Evolutionary conservation across 208 protist genomes (phyloP), one percentile per base, ranked within the genome.

Genomic region (Trypanosoma brucei): DNA sequence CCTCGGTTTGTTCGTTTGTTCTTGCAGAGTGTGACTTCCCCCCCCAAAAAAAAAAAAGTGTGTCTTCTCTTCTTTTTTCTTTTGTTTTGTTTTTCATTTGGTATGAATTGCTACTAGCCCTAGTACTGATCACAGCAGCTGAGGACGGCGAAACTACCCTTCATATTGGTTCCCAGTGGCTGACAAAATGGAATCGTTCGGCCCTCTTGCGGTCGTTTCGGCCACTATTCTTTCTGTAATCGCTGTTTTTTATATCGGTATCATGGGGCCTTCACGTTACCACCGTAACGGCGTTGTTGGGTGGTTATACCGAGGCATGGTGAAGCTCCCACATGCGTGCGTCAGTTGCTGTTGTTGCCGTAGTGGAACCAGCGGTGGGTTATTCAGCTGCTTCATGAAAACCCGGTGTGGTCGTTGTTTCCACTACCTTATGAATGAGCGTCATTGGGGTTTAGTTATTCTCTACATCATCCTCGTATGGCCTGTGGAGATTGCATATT

Each of bases 381-480:
- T 74, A 46, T 77, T 85, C 50, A 64, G 46, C 22, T 22, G 22
- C 22, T 22, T 22, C 22, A 22, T 22, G 22, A 22, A 65, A 3
- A 46, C 48, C 35, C 59, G 55, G 38, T 90, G 78, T 62, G 65
- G 60, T 6, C 65, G 65, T 33, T 85, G 70, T 60, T 38, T 55
- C 11, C 61, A 81, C 2, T 65, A 85, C 66, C 72, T 70, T 7
- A 58, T 86, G 7, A 46, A 67, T 35, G 76, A 89, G 52, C 80
- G 86, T 22, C 86, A 97, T 64, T 89, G 81, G 68, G 72, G 84
- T 51, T 90, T 96, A 68, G 81, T 93, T 36, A 52, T 79, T n/a
- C 89, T 93, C 45, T 97, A 97, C 68, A 61, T 92, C 56, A 60
- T 75, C 0, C 73, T 97, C 3, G 88, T 95, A n/a, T 88, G 81